A percentile compares a stretch with the other conserved stretches of the same genome.
These are phyloP conservation scores for Trifolium pratense DNA, from an alignment of 306 rosid genomes.

Conservation along the genomic window DNA sequence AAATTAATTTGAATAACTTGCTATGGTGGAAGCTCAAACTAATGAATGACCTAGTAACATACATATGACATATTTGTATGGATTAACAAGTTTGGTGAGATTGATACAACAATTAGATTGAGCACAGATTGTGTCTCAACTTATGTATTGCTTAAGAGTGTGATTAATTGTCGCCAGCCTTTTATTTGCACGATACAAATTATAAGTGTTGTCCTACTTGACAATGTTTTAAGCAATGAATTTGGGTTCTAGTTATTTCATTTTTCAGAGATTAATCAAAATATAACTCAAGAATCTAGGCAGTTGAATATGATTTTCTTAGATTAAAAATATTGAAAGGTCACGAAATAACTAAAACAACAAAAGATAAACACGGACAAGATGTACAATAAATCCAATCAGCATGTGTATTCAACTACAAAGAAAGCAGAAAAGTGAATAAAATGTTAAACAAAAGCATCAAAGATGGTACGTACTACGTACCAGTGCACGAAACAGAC, in stretches of 20 bases:
- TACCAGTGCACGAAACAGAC: slow-evolving; percentile 89
- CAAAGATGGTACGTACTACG: slow-evolving; percentile 54
- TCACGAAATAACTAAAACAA: neutral
- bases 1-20: slow-evolving; percentile 32
- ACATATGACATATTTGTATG: slow-evolving; percentile 21
- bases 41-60: slow-evolving; percentile 11
- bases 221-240: neutral
- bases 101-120: neutral
- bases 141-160: neutral
- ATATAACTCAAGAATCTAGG: neutral
- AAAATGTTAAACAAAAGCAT: slow-evolving; percentile 25
- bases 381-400: neutral
- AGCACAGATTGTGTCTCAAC: neutral
- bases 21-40: slow-evolving; percentile 28
- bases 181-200: neutral
- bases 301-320: neutral
- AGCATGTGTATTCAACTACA: slow-evolving; percentile 11
- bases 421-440: slow-evolving; percentile 12
- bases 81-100: neutral
- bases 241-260: neutral
- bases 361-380: neutral
- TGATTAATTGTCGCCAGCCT: neutral
- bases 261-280: neutral
- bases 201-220: slow-evolving; percentile 9
- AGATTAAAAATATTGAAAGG: neutral